Evolutionary conservation across 352 stramenopile genomes (phyloP).

Genomic region (Pythium chondricola): DNA sequence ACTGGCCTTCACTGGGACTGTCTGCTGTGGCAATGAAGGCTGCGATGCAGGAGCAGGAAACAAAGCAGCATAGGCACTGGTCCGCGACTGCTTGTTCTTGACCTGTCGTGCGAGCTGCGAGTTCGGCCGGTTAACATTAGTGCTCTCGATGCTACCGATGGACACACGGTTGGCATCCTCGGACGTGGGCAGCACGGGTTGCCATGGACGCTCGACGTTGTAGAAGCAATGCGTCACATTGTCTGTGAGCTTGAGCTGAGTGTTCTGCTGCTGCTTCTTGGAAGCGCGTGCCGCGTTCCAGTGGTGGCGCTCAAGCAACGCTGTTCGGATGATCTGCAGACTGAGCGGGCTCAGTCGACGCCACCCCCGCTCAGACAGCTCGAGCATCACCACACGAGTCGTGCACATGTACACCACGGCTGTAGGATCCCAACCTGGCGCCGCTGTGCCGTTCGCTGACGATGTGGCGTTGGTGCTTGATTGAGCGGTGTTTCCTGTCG

Average conservation of each 20-base stretch:
- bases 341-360: conserved; percentile 36
- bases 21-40: too few species aligned
- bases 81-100: conserved; percentile 36
- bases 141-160: conserved; percentile 6
- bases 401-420: conserved; percentile 58
- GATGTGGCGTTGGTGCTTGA: not conserved
- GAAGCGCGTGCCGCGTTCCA: conserved; percentile 40
- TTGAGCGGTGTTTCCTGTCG: not conserved
- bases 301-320: conserved; percentile 45
- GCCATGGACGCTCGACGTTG: conserved; percentile 46
- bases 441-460: not conserved
- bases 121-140: conserved; percentile 6
- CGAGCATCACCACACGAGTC: conserved; percentile 49
- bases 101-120: conserved; percentile 46
- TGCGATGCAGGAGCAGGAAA: too few species aligned
- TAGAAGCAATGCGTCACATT: conserved; percentile 15
- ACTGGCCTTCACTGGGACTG: not conserved
- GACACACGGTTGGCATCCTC: too few species aligned
- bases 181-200: too few species aligned
- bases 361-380: conserved; percentile 63
- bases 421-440: conserved; percentile 16
- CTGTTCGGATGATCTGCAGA: conserved; percentile 37
- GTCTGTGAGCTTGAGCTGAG: not conserved
- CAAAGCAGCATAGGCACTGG: conserved; percentile 12
- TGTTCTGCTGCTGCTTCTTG: conserved; percentile 25